Evolutionary conservation across 208 protist genomes (phyloP).

Genomic region (Acanthamoeba culbertsoni): DNA sequence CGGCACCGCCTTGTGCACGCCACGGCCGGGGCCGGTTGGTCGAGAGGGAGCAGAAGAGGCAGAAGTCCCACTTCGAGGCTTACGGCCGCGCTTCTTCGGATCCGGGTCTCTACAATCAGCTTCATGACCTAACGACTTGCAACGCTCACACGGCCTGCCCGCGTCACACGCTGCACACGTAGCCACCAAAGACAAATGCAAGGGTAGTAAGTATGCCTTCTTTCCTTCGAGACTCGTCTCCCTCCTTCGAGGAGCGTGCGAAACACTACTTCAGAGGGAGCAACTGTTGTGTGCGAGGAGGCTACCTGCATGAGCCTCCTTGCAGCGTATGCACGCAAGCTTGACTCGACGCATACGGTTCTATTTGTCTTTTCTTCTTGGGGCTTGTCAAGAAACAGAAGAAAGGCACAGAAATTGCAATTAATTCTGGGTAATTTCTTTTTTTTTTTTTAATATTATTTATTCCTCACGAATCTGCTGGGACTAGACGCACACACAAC

Average conservation of each 20-base stretch:
- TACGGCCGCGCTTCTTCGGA: slow-evolving; percentile 28
- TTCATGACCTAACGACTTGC: background rate
- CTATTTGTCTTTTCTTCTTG: too few relatives aligned
- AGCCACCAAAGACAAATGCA: background rate
- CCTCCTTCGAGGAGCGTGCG: too few relatives aligned
- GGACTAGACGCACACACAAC: background rate
- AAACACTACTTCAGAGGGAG: too few relatives aligned
- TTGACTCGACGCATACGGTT: too few relatives aligned
- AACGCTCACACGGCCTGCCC: background rate
- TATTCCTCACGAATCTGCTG: background rate
- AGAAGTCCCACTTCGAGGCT: background rate
- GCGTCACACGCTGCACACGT: slow-evolving; percentile 16
- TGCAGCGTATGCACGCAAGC: slow-evolving; percentile 20
- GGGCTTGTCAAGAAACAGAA: too few relatives aligned
- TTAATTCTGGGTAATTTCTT: too few relatives aligned
- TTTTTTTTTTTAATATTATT: background rate
- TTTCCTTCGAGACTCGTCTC: too few relatives aligned
- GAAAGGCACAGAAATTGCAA: too few relatives aligned
- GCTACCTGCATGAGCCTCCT: slow-evolving; percentile 4
- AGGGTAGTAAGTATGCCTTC: too few relatives aligned
- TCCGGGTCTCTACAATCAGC: background rate
- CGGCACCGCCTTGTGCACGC: background rate
- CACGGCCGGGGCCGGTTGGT: background rate
- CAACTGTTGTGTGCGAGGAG: background rate
- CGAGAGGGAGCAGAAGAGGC: background rate